Evolutionary conservation across 805 yeast genomes (phyloP).

Genomic region (Scheffersomyces stipitis): DNA sequence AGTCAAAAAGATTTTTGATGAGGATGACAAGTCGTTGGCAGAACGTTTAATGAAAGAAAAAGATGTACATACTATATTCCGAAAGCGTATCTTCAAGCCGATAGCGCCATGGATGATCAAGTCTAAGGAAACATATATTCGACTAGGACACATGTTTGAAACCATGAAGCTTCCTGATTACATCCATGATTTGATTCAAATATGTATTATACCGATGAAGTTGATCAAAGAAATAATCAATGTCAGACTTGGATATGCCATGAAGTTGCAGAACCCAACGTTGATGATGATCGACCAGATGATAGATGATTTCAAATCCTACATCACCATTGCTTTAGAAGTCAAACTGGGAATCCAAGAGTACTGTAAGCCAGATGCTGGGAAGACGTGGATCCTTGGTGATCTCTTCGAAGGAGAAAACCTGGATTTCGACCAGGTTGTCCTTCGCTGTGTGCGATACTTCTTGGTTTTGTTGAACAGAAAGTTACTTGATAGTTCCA

Average conservation of each 20-base stretch:
- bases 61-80: slow-evolving; percentile 70
- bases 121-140: slow-evolving; percentile 69
- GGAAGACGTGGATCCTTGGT: slow-evolving; percentile 69
- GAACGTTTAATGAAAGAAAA: slow-evolving; percentile 81
- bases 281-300: slow-evolving; percentile 96
- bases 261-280: slow-evolving; percentile 78
- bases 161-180: slow-evolving; percentile 73
- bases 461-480: slow-evolving; percentile 69
- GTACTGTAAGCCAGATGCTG: slow-evolving; percentile 52
- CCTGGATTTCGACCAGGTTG: slow-evolving; percentile 57
- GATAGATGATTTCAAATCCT: slow-evolving; percentile 78
- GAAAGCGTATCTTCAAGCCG: slow-evolving; percentile 63
- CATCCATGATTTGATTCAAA: slow-evolving; percentile 58
- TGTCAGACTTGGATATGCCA: slow-evolving; percentile 73
- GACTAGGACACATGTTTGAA: slow-evolving; percentile 60
- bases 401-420: slow-evolving; percentile 58
- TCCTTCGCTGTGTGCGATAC: slow-evolving; percentile 71
- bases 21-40: slow-evolving; percentile 68
- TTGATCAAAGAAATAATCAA: slow-evolving; percentile 76
- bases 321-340: slow-evolving; percentile 71
- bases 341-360: slow-evolving; percentile 66
- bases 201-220: slow-evolving; percentile 75
- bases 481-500: slow-evolving; percentile 76
- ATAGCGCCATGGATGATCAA: slow-evolving; percentile 81
- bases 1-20: slow-evolving; percentile 46